phyloP scores from a whole-genome alignment of 2,329 filamentous ascomycete genomes.

The Fusarium continuum region DNA sequence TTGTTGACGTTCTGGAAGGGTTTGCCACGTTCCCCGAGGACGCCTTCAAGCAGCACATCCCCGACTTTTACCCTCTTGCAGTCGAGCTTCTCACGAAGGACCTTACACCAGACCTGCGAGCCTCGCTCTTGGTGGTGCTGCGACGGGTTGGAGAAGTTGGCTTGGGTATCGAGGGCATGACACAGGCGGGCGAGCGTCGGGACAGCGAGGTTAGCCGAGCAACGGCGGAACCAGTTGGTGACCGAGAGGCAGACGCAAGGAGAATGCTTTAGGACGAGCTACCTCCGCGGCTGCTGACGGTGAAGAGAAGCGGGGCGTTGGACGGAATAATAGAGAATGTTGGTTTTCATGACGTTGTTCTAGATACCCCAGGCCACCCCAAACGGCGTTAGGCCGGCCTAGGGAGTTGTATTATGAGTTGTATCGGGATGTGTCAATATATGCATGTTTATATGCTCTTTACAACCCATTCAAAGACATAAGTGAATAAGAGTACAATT shows the following conservation, averaged over 20 bases:
- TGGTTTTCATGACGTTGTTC: conserved; percentile 37
- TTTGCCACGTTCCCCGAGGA: conserved; percentile 83
- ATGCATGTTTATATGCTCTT: conserved; percentile 22
- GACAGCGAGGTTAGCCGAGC: conserved; percentile 53
- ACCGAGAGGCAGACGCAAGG: conserved; percentile 48
- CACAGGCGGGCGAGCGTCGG: conserved; percentile 48
- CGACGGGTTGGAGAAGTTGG: conserved; percentile 83
- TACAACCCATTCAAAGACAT: background rate
- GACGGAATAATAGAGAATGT: conserved; percentile 45
- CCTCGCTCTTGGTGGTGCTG: conserved; percentile 79
- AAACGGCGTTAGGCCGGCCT: conserved; percentile 20
- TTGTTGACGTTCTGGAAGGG: conserved; percentile 95
- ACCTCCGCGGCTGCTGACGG: conserved; percentile 17
- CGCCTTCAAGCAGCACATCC: conserved; percentile 82
- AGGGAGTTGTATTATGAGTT: conserved; percentile 38
- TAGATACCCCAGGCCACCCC: conserved; percentile 30
- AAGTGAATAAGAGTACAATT: too few relatives aligned
- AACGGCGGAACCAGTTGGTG: conserved; percentile 43
- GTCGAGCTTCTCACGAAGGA: conserved; percentile 87
- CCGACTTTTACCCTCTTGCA: conserved; percentile 84
- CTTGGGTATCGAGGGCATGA: conserved; percentile 65
- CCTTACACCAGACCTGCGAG: conserved; percentile 79
- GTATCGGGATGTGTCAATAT: conserved; percentile 35
- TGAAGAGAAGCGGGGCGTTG: conserved; percentile 40
- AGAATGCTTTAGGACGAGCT: conserved; percentile 47